These are phyloP conservation scores for Pleurotus platypus DNA, from an alignment of 768 basidiomycete genomes.

Conservation along the genomic window DNA sequence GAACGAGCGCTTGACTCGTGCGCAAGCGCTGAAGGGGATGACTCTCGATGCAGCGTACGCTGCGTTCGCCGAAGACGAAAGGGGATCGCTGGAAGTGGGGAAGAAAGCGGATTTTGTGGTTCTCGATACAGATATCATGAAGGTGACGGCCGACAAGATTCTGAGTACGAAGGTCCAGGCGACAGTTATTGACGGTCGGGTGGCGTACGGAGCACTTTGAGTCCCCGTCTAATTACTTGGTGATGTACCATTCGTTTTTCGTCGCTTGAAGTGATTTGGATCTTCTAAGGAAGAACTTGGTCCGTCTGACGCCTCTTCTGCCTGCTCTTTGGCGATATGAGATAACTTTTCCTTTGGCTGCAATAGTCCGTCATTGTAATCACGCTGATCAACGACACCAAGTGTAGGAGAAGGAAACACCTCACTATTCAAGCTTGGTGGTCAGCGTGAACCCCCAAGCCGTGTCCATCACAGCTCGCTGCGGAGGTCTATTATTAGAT, in stretches of 20 bases:
- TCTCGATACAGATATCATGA: slow-evolving; percentile 79
- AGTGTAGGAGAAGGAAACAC: background rate
- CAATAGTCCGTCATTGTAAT: background rate
- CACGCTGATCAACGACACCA: background rate
- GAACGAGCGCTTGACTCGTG: slow-evolving; percentile 68
- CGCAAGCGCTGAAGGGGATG: slow-evolving; percentile 87
- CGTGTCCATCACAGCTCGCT: too few relatives aligned
- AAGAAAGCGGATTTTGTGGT: slow-evolving; percentile 90
- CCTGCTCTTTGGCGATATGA: background rate
- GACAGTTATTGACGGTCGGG: slow-evolving; percentile 61
- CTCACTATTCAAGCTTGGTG: too few relatives aligned
- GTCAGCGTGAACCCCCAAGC: too few relatives aligned
- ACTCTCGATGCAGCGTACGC: slow-evolving; percentile 89
- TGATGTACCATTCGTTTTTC: too few relatives aligned
- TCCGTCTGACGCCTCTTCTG: background rate
- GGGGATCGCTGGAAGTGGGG: slow-evolving; percentile 72
- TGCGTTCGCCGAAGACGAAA: slow-evolving; percentile 64
- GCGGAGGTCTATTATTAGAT: too few relatives aligned
- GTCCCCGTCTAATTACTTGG: background rate
- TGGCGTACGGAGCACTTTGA: slow-evolving; percentile 42
- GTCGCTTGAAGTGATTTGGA: too few relatives aligned
- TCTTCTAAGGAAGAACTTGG: background rate
- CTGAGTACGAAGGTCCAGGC: slow-evolving; percentile 51
- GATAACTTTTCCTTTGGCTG: background rate
- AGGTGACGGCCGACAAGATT: slow-evolving; percentile 46